Conservation (phyloP, 1,139 yeast species). For the Sugiyamaella neomexicana region DNA sequence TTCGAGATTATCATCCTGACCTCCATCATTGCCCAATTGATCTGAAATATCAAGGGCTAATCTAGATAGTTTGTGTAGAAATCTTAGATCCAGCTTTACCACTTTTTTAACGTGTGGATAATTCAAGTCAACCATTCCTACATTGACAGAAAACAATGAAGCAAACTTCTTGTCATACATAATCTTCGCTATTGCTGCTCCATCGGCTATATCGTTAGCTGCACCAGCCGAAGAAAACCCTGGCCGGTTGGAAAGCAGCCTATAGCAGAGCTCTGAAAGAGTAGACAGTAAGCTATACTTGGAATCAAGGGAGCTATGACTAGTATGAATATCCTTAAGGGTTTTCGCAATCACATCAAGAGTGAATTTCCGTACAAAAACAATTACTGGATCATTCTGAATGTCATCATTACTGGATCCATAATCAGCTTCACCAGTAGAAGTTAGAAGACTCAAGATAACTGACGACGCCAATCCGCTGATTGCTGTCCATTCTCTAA, state of each 20-base stretch:
- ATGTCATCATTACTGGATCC: conserved; percentile 36
- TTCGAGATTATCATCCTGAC: conserved; percentile 63
- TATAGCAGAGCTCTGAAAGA: conserved; percentile 52
- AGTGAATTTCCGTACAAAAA: conserved; percentile 69
- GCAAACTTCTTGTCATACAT: conserved; percentile 70
- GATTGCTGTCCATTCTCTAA: conserved; percentile 42
- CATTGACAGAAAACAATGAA: conserved; percentile 52
- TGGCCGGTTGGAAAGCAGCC: conserved; percentile 34
- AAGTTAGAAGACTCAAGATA: conserved; percentile 47
- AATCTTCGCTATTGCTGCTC: conserved; percentile 59
- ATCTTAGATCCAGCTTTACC: conserved; percentile 57
- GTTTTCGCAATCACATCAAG: conserved; percentile 69
- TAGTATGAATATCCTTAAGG: conserved; percentile 50
- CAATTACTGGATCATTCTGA: conserved; percentile 64
- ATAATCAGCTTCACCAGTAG: conserved; percentile 51
- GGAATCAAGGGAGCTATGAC: conserved; percentile 40
- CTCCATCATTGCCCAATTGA: conserved; percentile 49
- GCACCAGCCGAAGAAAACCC: conserved; percentile 31
- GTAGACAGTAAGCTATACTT: conserved; percentile 58
- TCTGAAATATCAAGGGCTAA: conserved; percentile 37
- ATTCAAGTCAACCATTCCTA: conserved; percentile 68
- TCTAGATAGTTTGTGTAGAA: conserved; percentile 62
- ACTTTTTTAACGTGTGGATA: conserved; percentile 65
- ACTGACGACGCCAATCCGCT: conserved; percentile 53
- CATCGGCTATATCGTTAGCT: conserved; percentile 54